phyloP scores from a whole-genome alignment of 2,329 filamentous ascomycete genomes.

The Aspergillus aculeatinus region DNA sequence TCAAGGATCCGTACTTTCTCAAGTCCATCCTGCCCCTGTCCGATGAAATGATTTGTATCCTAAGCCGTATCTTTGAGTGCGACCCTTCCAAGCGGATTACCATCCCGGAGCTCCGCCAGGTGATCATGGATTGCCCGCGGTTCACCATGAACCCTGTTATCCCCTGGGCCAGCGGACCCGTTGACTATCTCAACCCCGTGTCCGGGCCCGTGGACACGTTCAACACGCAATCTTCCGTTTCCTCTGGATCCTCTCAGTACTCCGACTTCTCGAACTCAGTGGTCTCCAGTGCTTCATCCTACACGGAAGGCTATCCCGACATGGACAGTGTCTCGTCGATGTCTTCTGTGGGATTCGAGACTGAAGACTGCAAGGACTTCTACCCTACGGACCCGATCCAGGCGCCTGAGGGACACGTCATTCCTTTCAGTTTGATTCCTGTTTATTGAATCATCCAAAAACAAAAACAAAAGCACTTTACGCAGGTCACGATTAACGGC shows the following conservation, averaged over 20 bases:
- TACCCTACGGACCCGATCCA: slow-evolving; percentile 30
- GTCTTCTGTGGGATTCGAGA: slow-evolving; percentile 35
- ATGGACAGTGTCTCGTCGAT: slow-evolving; percentile 35
- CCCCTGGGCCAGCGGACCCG: slow-evolving; percentile 39
- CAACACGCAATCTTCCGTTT: slow-evolving; percentile 36
- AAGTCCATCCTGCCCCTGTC: slow-evolving; percentile 91
- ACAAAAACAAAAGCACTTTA: slow-evolving; percentile 13
- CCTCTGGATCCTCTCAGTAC: slow-evolving; percentile 36
- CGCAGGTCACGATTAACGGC: slow-evolving; percentile 22
- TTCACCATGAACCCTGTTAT: slow-evolving; percentile 58
- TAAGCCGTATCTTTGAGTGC: slow-evolving; percentile 82
- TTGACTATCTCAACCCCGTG: slow-evolving; percentile 37
- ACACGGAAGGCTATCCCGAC: slow-evolving; percentile 40
- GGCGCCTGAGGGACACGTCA: slow-evolving; percentile 30
- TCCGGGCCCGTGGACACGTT: slow-evolving; percentile 35
- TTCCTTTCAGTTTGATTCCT: slow-evolving; percentile 27
- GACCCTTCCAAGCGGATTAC: slow-evolving; percentile 81
- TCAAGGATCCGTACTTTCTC: slow-evolving; percentile 80
- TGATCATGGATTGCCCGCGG: slow-evolving; percentile 72
- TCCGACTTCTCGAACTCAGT: slow-evolving; percentile 41
- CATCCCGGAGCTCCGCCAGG: slow-evolving; percentile 72
- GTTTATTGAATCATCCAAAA: slow-evolving; percentile 25
- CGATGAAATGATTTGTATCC: slow-evolving; percentile 81
- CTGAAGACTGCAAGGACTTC: slow-evolving; percentile 32
- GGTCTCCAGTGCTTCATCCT: slow-evolving; percentile 40